Base-by-base conservation (phyloP, 2,329 filamentous ascomycete species). In the Fusarium euwallaceae region DNA sequence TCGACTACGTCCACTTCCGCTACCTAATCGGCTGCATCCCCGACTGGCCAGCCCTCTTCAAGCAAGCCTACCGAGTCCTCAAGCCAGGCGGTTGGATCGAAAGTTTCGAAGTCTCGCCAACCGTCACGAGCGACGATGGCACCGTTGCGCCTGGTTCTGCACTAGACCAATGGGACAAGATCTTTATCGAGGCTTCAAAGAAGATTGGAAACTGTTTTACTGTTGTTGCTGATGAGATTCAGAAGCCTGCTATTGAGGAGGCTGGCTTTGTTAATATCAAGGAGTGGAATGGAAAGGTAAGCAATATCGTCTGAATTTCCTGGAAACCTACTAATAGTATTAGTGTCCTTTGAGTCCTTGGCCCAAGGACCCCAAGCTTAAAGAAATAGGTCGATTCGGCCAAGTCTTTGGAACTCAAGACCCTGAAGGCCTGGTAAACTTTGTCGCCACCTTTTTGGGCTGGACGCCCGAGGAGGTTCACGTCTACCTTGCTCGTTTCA, bases 251-350 rank as follows among this genome's bases (percentile, higher is more conserved):
- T 29, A 64, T 64, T 9, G 32, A 64, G 39, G 45, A 64, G 45
- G 61, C 61, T 32, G 61, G 61, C 22, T 64, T 64, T 64, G 34
- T 55, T 11, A 24, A 55, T 20, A 55, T 64, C 22, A 34, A 64
- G 45, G 39, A 36, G 20, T 55, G 45, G 56, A 24, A 60, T 6
- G 36, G 24, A 16, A 60, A 60, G 20, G 56, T 60, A 41, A 27
- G 43, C 12, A 32, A 11, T 0, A 10, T 22, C 20, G 1, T 14
- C 16, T 16, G 11, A 58, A 14, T 6, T 34, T 3, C 22, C 22
- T 22, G 3, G 22, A 22, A 3, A 22, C 11, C 11, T 29, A 3
- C 22, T 48, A 10, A 48, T 22, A 24, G 20, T 24, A 10, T 16
- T 4, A 56, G 53, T 56, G 53, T 17, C 53, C 53, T 7, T 4